Percentiles rank a stretch among this genome's conserved stretches.
These are phyloP conservation scores for Blastobotrys illinoisensis DNA, from an alignment of 1,139 yeast species.

Conservation along the genomic window DNA sequence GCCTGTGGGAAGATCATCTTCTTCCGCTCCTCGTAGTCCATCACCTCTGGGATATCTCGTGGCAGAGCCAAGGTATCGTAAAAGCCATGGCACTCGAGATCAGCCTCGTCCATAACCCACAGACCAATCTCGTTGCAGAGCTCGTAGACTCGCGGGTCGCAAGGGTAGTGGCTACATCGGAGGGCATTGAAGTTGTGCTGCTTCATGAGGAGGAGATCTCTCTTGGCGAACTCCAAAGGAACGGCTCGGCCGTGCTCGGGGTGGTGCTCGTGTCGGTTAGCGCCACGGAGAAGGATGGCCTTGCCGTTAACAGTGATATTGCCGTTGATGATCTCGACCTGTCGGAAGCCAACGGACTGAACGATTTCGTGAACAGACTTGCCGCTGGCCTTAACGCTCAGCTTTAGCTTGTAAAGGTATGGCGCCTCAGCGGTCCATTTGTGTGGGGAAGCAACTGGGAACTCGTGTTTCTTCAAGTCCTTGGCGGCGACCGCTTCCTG, in stretches of 20 bases:
- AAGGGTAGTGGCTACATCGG: conserved; percentile 35
- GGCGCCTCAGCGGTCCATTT: conserved; percentile 37
- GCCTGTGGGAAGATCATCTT: conserved; percentile 13
- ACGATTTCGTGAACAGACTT: conserved; percentile 13
- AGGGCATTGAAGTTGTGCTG: conserved; percentile 34
- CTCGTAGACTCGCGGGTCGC: conserved; percentile 16
- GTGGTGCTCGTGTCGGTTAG: conserved; percentile 36
- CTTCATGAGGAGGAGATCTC: conserved; percentile 33
- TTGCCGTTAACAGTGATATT: conserved; percentile 30
- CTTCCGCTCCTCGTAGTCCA: conserved; percentile 14
- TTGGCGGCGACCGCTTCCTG: neutral
- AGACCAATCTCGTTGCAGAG: conserved; percentile 29
- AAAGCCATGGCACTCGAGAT: conserved; percentile 36
- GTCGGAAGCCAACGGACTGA: conserved; percentile 30
- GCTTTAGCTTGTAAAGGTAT: conserved; percentile 24
- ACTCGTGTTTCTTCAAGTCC: neutral
- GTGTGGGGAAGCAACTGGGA: conserved; percentile 10
- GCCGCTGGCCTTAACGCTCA: conserved; percentile 6
- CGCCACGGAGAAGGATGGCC: conserved; percentile 31
- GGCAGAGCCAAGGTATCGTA: conserved; percentile 12
- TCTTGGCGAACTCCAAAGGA: conserved; percentile 30
- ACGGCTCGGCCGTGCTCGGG: conserved; percentile 34
- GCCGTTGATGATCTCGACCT: conserved; percentile 29
- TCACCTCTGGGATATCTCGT: conserved; percentile 12
- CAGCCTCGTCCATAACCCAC: conserved; percentile 37